Evolutionary conservation across 768 basidiomycete species (phyloP), one percentile per base, ranked within the genome.

Genomic region (Galerina sulciceps): DNA sequence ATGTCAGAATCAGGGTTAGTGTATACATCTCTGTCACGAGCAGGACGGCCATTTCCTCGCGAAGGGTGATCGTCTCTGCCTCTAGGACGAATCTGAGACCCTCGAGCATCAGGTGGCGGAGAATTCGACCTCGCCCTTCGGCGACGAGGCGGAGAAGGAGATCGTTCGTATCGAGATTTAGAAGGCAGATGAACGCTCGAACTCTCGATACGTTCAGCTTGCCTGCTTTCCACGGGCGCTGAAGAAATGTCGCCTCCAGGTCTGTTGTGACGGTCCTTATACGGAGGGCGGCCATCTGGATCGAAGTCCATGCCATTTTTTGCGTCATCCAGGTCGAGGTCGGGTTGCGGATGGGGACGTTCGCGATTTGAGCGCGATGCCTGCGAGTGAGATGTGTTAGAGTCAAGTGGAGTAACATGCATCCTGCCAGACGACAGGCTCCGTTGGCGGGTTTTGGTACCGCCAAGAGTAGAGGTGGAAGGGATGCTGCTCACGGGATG

Each of bases 241-340:
- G 58, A 22, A 42, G 38, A 44, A 41, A 65, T 67, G 11, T 64
- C 60, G 22, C 67, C 76, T 18, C 69, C 76, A 35, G 87, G 86
- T 47, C 86, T 83, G 69, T 90, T 89, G 69, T 88, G 85, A 26
- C 88, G 82, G 68, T 89, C 88, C 56, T 81, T 75, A 55, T 81
- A 85, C 15, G 84, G 80, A 55, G 88, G 76, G 49, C 38, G 26
- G 18, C 57, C 64, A 46, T 53, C 46, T 11, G 66, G 70, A 49
- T 56, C 59, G 46, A 55, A 51, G 22, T 58, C 48, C 43, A 52
- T 14, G 10, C 56, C 36, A 35, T 53, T 62, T 15, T 42, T 59
- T 2, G 46, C 41, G 22, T 59, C 57, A 49, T 61, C 59, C 6
- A 41, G 35, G 6, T 59, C 64, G 35, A 51, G 46, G 35, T 67